Conservation (phyloP, 371 early-diverging fungal genomes). For the Chytridiales sp. region DNA sequence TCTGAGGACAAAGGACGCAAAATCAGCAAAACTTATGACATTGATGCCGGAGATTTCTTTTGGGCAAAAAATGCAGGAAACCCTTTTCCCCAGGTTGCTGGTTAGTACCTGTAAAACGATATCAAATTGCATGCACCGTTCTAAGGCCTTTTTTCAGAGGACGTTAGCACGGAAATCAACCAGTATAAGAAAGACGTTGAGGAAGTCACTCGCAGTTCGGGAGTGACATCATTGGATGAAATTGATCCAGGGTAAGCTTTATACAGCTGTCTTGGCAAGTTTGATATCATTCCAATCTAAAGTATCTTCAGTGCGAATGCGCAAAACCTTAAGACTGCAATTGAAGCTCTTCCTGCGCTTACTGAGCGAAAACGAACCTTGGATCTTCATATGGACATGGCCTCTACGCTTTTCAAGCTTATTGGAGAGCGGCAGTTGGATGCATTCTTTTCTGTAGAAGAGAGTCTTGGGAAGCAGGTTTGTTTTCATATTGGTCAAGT, state of each 20-base stretch:
- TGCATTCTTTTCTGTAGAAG: slow-evolving; percentile 92
- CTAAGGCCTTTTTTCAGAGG: slow-evolving; percentile 52
- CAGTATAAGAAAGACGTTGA: slow-evolving; percentile 93
- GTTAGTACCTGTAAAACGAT: slow-evolving; percentile 32
- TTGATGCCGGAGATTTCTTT: slow-evolving; percentile 88
- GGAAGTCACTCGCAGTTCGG: slow-evolving; percentile 81
- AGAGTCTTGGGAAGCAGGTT: slow-evolving; percentile 52
- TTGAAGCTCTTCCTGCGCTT: slow-evolving; percentile 92
- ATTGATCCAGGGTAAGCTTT: slow-evolving; percentile 65
- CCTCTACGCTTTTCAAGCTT: slow-evolving; percentile 83
- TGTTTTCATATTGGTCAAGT: not conserved
- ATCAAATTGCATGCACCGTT: not conserved
- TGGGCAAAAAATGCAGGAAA: slow-evolving; percentile 91
- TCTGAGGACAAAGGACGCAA: slow-evolving; percentile 69
- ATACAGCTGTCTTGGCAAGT: slow-evolving; percentile 1
- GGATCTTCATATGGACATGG: slow-evolving; percentile 99
- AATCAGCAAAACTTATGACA: slow-evolving; percentile 77
- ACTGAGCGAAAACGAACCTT: slow-evolving; percentile 93
- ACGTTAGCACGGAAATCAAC: slow-evolving; percentile 85
- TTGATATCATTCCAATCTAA: not conserved
- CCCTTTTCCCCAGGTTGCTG: slow-evolving; percentile 98
- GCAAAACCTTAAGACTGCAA: slow-evolving; percentile 85
- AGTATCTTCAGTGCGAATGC: slow-evolving; percentile 74
- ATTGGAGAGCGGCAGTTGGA: slow-evolving; percentile 97
- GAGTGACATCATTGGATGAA: slow-evolving; percentile 83